phyloP scores from a whole-genome alignment of 345 rosid genomes.

The Euphorbia tirucalli region DNA sequence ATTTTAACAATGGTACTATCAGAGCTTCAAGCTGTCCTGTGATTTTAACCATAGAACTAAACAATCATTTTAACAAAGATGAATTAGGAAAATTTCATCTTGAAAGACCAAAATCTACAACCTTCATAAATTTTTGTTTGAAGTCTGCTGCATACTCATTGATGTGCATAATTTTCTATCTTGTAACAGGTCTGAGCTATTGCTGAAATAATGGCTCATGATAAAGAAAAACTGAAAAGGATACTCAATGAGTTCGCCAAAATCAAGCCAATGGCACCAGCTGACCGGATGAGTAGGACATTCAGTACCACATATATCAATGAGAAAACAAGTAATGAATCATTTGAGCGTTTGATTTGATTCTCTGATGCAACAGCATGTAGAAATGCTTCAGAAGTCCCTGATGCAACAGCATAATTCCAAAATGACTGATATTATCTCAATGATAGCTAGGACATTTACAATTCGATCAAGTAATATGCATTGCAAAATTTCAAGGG shows the following conservation, averaged over 20 bases:
- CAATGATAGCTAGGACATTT: not conserved
- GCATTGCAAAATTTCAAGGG: not conserved
- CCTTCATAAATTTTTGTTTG: not conserved
- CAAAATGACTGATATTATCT: constrained; percentile 6
- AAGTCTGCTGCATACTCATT: not conserved
- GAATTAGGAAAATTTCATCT: not conserved
- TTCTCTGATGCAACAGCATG: constrained; percentile 86
- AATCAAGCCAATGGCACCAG: constrained; percentile 87
- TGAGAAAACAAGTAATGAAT: constrained; percentile 72
- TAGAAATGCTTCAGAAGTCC: constrained; percentile 94
- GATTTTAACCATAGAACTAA: not conserved
- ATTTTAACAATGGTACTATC: not conserved
- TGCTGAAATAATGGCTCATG: not conserved
- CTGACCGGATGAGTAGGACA: constrained; percentile 61
- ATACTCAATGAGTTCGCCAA: constrained; percentile 88
- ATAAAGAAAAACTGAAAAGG: constrained; percentile 31
- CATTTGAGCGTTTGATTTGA: constrained; percentile 76
- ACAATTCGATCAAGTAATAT: not conserved
- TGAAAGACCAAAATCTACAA: not conserved
- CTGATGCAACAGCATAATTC: constrained; percentile 41
- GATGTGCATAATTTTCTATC: not conserved
- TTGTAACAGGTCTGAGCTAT: not conserved
- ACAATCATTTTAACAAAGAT: not conserved
- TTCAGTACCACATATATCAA: constrained; percentile 52
- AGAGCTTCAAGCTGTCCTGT: not conserved